Evolutionary conservation across 345 rosid genomes (phyloP), one percentile per base, ranked within the genome.

Genomic region (Syzygium grande): DNA sequence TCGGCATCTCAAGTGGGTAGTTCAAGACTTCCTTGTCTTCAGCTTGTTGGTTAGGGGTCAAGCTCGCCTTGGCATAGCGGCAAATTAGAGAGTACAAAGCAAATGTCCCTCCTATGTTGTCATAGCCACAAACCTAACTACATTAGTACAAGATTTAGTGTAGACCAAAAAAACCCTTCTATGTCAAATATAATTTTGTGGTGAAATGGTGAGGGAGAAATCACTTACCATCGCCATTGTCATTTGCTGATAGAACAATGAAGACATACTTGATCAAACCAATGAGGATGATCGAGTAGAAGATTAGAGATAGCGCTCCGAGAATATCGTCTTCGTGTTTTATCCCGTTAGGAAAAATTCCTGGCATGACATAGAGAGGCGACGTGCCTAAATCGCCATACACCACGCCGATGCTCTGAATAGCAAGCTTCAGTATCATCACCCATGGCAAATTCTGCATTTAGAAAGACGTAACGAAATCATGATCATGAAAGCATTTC

Each of bases 311-410:
- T 51, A 92, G 58, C 17, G 53, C 92, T n/a, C 89, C 92, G 5
- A 89, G 84, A 38, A 92, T 23, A 29, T 92, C 91, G 6, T 88
- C 91, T 2, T 17, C 34, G 51, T 88, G 30, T 49, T 85, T 86
- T 46, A 92, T 85, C 41, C 90, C 93, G 0, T 86, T 4, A 4
- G 84, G 85, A 34, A 90, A 92, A 49, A 85, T 80, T 34, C 90
- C 52, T 0, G 91, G 52, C 23, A 87, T 23, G 65, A 89, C 89
- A 25, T 90, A 89, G 16, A 92, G 87, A 13, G 93, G 92, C 25
- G 90, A 90, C 7, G 93, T 91, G 7, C 93, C 93, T 9, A 91
- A 30, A 56, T 92, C 93, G 3, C 94, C 94, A 52, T 90, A 92
- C 16, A 92, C 92, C 10, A 92, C 65, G 6, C 94, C 93, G 11